Base-by-base conservation (phyloP, 2,329 filamentous ascomycete species). In the Aspergillus ibericus region DNA sequence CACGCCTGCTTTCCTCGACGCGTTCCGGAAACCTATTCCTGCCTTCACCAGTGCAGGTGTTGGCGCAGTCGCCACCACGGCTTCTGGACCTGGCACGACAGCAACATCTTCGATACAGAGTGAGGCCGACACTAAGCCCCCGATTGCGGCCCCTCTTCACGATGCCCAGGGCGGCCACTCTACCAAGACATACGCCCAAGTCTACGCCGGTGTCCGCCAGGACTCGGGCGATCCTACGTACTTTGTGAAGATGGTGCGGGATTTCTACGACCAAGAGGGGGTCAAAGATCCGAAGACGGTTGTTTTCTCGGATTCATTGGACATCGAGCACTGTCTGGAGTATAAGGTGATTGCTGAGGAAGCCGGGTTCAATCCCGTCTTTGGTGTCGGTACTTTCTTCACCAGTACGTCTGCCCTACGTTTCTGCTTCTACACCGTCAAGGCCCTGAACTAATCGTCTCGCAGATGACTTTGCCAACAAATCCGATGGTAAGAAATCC, bases 281-380 rank as follows among this genome's bases (percentile, higher is more conserved):
- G 90, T 97, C 74, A 87, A 81, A 53, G 90, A 89, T 3, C 88
- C 88, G 78, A 98, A 98, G 81, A 87, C 85, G 0, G 89, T 99
- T 60, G 93, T 99, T 3, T 99, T 98, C 73, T 98, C 93, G 0
- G 95, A 99, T 75, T 96, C 93, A 5, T 80, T 99, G 58, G 91
- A 98, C 71, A 90, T 97, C 51, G 92, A 97, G 36, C 85, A 88
- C 55, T 97, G 93, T 71, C 81, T 98, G 51, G 86, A 96, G 74
- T 99, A 98, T 80, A 96, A 96, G 80, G 79, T 85, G 58, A 84
- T 91, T 27, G 89, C 93, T 0, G 92, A 97, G 65, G 84, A 86
- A 38, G 85, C 88, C 13, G 91, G 91, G 1, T 93, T 99, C 75
- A 85, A 88, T 60, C 89, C 93, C 12, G 90, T 89, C 0, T 99